A percentile compares a stretch with the other conserved stretches of the same genome.
Evolutionary conservation across 768 basidiomycete genomes (phyloP).

Genomic region (Lyophyllum shimeji): DNA sequence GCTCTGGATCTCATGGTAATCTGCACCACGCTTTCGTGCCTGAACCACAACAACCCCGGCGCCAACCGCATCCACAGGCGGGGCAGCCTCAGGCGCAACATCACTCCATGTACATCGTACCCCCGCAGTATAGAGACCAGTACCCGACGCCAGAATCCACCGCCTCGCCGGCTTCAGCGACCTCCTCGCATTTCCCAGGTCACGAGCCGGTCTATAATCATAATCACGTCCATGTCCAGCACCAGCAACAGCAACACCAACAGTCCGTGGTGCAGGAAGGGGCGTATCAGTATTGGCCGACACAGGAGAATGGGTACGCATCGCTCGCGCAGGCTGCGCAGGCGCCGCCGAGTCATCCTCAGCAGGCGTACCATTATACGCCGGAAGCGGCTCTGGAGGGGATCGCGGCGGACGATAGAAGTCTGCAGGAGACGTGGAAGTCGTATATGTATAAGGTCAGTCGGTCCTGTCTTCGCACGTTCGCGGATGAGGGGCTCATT

Average conservation of each 20-base stretch:
- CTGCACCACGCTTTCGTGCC: conserved; percentile 20
- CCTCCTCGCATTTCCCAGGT: conserved; percentile 3
- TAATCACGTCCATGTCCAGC: conserved; percentile 4
- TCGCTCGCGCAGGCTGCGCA: conserved; percentile 18
- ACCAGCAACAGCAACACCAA: background rate
- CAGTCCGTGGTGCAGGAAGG: conserved; percentile 1
- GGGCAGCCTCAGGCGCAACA: conserved; percentile 22
- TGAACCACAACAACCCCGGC: conserved; percentile 9
- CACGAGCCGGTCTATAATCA: background rate
- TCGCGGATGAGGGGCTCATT: background rate
- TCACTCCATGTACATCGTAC: conserved; percentile 31
- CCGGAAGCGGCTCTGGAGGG: conserved; percentile 44
- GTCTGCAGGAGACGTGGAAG: conserved; percentile 69
- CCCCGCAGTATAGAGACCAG: conserved; percentile 23
- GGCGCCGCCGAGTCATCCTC: conserved; percentile 4
- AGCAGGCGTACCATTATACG: conserved; percentile 46
- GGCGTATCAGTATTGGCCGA: conserved; percentile 32
- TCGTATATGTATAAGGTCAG: conserved; percentile 61
- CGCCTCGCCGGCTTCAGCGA: conserved; percentile 10
- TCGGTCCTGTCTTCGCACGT: background rate
- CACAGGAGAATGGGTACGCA: conserved; percentile 18
- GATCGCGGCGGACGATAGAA: conserved; percentile 52
- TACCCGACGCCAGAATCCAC: conserved; percentile 16
- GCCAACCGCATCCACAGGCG: conserved; percentile 3
- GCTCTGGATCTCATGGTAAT: conserved; percentile 20